Percentiles rank a stretch among this genome's conserved stretches.
Evolutionary conservation across 2,329 filamentous ascomycete genomes (phyloP).

Genomic region (Harringtonia aguacate): DNA sequence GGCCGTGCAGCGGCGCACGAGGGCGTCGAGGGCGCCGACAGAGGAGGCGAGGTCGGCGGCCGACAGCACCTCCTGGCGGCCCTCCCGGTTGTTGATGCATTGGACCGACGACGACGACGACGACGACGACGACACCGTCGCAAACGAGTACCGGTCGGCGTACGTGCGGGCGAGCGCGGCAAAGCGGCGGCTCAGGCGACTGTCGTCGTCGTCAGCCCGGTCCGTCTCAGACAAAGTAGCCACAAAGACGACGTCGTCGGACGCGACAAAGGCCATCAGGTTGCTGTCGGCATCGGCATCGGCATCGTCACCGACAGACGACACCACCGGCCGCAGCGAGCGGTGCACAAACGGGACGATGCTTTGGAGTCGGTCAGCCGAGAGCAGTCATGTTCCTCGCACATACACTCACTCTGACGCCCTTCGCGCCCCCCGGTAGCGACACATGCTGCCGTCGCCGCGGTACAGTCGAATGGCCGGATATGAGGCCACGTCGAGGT

Average conservation of each 20-base stretch:
- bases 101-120: constrained; percentile 13
- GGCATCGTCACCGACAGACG: constrained; percentile 15
- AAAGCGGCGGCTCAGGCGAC: constrained; percentile 20
- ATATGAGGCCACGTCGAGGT: constrained; percentile 30
- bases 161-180: constrained; percentile 22
- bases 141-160: constrained; percentile 32
- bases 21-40: constrained; percentile 20
- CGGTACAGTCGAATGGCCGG: constrained; percentile 34
- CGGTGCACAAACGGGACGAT: constrained; percentile 20
- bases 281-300: constrained; percentile 14
- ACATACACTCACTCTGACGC: constrained; percentile 23
- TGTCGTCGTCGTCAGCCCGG: constrained; percentile 14
- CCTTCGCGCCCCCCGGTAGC: constrained; percentile 33
- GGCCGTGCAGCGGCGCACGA: constrained; percentile 25
- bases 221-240: constrained; percentile 12
- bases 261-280: constrained; percentile 20
- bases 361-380: too few species aligned
- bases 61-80: constrained; percentile 18
- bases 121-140: constrained; percentile 9
- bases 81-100: constrained; percentile 31
- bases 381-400: too few species aligned
- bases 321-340: constrained; percentile 17
- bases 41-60: constrained; percentile 22
- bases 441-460: constrained; percentile 18
- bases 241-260: constrained; percentile 32